Conservation (phyloP, 2,329 filamentous ascomycete species). For the Ascochyta lentis region DNA sequence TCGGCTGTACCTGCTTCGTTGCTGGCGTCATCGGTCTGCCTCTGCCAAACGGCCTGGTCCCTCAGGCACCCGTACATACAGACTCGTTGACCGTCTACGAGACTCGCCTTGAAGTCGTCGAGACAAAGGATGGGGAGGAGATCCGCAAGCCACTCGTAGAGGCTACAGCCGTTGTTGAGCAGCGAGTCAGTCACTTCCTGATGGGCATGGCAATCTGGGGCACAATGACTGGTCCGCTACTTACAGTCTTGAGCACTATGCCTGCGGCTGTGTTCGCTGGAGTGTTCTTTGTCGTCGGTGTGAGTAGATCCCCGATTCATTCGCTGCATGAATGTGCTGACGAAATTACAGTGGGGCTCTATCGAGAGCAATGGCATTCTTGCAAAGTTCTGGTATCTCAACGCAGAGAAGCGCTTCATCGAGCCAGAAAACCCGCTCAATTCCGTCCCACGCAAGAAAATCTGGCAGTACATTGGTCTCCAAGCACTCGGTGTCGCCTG, state of each 20-base stretch:
- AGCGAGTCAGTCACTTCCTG: conserved; percentile 60
- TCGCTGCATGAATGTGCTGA: conserved; percentile 2
- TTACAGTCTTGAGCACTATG: conserved; percentile 59
- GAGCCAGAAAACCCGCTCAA: conserved; percentile 56
- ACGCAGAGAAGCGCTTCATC: conserved; percentile 56
- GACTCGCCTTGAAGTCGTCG: conserved; percentile 43
- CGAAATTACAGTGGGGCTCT: conserved; percentile 48
- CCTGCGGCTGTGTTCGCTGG: conserved; percentile 60
- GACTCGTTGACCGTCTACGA: conserved; percentile 56
- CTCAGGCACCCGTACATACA: conserved; percentile 64
- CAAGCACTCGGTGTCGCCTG: conserved; percentile 58
- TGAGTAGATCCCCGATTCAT: conserved; percentile 26
- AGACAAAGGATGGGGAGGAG: conserved; percentile 51
- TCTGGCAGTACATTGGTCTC: conserved; percentile 57
- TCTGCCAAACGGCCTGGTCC: conserved; percentile 61
- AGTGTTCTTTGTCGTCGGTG: conserved; percentile 63
- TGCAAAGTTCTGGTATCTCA: conserved; percentile 56
- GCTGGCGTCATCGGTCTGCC: conserved; percentile 60
- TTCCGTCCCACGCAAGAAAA: conserved; percentile 52
- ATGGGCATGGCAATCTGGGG: conserved; percentile 62
- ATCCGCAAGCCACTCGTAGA: conserved; percentile 54
- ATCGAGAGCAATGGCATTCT: conserved; percentile 58
- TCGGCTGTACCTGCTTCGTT: conserved; percentile 61
- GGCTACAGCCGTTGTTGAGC: conserved; percentile 59
- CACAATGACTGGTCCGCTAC: conserved; percentile 61